Conservation (phyloP, 768 basidiomycete genomes). For the Agrocybe chaxingu region DNA sequence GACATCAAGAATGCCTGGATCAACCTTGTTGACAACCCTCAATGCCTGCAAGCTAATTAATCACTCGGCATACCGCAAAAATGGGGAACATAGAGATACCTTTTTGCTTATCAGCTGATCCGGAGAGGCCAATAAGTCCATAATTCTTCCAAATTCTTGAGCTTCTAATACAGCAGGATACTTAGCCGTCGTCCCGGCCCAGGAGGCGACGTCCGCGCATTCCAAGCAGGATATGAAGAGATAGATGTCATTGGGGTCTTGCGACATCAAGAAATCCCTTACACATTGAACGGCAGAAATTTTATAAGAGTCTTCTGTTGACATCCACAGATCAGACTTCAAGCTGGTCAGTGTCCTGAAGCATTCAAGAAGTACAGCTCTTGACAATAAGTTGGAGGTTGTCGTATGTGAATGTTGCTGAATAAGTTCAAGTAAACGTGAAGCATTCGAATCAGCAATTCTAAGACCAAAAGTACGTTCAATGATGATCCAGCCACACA, state of each 20-base stretch:
- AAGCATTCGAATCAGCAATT: constrained; percentile 9
- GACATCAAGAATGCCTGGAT: constrained; percentile 50
- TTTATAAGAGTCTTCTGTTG: constrained; percentile 20
- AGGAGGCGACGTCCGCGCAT: constrained; percentile 52
- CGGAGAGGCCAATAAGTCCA: constrained; percentile 60
- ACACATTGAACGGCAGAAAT: constrained; percentile 43
- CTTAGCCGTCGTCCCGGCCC: constrained; percentile 62
- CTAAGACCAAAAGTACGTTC: constrained; percentile 1
- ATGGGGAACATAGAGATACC: constrained; percentile 33
- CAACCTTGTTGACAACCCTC: constrained; percentile 53
- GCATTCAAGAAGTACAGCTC: constrained; percentile 29
- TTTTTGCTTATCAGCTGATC: constrained; percentile 58
- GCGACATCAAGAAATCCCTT: constrained; percentile 55
- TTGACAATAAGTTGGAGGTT: constrained; percentile 3
- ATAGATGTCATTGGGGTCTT: constrained; percentile 58
- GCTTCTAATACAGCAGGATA: constrained; percentile 57
- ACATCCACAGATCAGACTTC: constrained; percentile 23
- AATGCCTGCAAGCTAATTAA: constrained; percentile 52
- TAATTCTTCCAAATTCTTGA: constrained; percentile 70
- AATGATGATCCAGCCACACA: not conserved
- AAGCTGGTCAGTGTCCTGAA: constrained; percentile 32
- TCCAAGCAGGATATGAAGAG: constrained; percentile 65
- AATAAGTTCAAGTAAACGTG: constrained; percentile 17
- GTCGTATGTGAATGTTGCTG: constrained; percentile 3
- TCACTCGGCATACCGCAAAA: not conserved